These are phyloP conservation scores for Mucor indicus DNA, from an alignment of 371 early-diverging fungal genomes.

Conservation along the genomic window DNA sequence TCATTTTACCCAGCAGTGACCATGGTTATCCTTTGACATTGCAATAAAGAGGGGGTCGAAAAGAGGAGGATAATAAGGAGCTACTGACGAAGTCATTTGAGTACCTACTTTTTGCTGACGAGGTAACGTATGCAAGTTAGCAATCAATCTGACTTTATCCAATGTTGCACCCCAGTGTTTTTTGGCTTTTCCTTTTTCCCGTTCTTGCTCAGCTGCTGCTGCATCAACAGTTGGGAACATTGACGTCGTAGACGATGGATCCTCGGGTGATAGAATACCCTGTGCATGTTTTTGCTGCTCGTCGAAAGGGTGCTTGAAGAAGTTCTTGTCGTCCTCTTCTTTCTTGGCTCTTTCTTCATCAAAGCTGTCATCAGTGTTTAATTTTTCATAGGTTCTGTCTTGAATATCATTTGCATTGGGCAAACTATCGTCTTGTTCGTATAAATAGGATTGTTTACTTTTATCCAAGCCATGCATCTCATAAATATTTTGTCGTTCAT, in stretches of 20 bases:
- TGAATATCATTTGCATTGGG: conserved; percentile 2
- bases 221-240: no score
- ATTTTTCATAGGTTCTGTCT: neutral
- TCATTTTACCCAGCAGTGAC: conserved; percentile 36
- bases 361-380: no score
- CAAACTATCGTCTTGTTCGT: conserved; percentile 7
- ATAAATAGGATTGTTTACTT: no score
- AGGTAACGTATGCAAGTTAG: conserved; percentile 32
- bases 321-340: no score
- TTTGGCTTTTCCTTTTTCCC: conserved; percentile 27
- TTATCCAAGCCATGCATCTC: no score
- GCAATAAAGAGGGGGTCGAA: conserved; percentile 44
- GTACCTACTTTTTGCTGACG: neutral
- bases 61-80: conserved; percentile 38
- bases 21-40: conserved; percentile 33
- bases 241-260: no score
- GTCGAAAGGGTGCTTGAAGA: no score
- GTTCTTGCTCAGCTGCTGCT: no score
- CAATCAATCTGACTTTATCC: conserved; percentile 40
- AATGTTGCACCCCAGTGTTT: conserved; percentile 42
- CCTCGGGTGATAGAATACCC: no score
- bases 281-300: no score
- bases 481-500: neutral
- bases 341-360: no score
- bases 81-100: conserved; percentile 10